Base-by-base conservation (phyloP, 2,329 filamentous ascomycete species). In the Nannizziopsis arthrosporioides region DNA sequence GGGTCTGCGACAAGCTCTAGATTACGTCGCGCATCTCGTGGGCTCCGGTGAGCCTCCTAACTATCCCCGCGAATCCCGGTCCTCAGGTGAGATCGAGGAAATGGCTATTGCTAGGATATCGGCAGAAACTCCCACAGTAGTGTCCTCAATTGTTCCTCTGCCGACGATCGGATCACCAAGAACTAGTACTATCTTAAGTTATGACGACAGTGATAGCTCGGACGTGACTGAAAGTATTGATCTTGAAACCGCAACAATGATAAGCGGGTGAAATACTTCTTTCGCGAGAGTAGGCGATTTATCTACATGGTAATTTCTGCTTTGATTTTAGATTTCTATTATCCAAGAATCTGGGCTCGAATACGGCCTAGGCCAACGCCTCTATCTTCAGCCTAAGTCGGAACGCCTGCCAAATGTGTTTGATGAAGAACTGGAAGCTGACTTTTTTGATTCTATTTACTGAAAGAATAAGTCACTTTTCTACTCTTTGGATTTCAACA, bases 1-100 rank as follows among this genome's bases (percentile, higher is more conserved):
- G 11, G 70, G 72, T 42, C 61, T 80, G 15, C 64, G 73, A 30
- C 64, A 69, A 14, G 74, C 74, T 0, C 72, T 76, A 42, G 69
- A 73, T 44, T 70, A 76, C 19, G 75, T 78, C 1, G 68, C 69
- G 37, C 65, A 71, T 37, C 60, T 76, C 8, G 65, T 74, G 27
- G 18, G 15, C 10, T 19, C 32, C n/a, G n/a, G n/a, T 19, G 30
- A 30, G 7, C n/a, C 42, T 35, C 15, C 36, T 14, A n/a, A 32
- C 11, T 1, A 10, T 31, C 9, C 11, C n/a, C 46, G 48, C 27
- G 39, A 53, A 19, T 37, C 22, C 12, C 27, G 17, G 18, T 5
- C 11, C n/a, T 47, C 45, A 10, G 17, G 11, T n/a, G 51, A 56
- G 19, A 48, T 52, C n/a, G 49, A 47, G 5, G 49, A 53, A 38